phyloP scores from a whole-genome alignment of 306 rosid genomes.

The Mimosa pudica region DNA sequence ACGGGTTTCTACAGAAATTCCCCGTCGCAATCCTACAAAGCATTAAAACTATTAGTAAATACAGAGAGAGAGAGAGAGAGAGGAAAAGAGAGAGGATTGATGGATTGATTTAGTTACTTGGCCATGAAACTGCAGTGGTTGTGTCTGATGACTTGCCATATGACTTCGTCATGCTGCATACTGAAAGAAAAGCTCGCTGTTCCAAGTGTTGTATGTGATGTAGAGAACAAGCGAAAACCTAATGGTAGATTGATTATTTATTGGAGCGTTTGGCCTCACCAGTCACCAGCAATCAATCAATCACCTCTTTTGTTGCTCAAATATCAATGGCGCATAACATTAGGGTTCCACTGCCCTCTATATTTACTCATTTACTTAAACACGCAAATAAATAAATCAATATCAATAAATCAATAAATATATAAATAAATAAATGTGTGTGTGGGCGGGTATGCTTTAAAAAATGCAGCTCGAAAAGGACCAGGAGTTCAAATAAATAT shows the following conservation, averaged over 20 bases:
- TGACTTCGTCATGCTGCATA: conserved; percentile 55
- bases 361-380: no score
- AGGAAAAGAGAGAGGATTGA: background rate
- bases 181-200: background rate
- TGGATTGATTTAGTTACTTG: conserved; percentile 40
- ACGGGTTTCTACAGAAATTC: conserved; percentile 83
- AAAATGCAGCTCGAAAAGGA: no score
- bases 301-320: no score
- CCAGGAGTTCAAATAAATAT: no score
- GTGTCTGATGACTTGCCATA: conserved; percentile 59
- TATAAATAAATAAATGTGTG: no score
- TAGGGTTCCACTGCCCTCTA: no score
- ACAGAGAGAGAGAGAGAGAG: background rate
- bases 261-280: no score
- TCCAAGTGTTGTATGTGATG: background rate
- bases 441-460: no score
- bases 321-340: no score
- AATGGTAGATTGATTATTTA: no score
- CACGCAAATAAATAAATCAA: no score
- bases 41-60: background rate
- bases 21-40: conserved; percentile 63
- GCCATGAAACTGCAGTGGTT: conserved; percentile 53
- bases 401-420: no score
- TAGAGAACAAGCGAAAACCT: background rate
- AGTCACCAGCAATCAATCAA: background rate